These are phyloP conservation scores for Apiospora kogelbergensis DNA, from an alignment of 2,329 filamentous ascomycete species.

Conservation along the genomic window DNA sequence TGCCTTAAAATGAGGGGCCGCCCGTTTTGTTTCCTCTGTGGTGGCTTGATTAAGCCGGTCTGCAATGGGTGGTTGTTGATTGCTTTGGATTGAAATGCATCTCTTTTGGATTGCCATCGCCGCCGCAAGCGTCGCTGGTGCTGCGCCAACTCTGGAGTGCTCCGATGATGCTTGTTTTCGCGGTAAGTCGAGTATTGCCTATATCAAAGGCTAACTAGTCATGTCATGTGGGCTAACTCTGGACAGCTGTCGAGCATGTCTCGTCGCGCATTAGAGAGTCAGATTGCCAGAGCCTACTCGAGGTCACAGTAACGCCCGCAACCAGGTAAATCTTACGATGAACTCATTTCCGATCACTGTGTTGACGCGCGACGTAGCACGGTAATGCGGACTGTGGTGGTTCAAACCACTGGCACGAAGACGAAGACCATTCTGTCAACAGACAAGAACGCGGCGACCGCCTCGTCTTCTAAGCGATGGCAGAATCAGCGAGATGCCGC, in stretches of 20 bases:
- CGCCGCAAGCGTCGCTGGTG: neutral
- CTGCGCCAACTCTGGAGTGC: neutral
- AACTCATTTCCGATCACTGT: no score
- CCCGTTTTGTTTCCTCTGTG: neutral
- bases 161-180: constrained; percentile 9
- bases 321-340: constrained; percentile 2
- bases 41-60: neutral
- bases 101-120: neutral
- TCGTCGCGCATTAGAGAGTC: constrained; percentile 4
- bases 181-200: constrained; percentile 1
- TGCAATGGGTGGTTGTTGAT: neutral
- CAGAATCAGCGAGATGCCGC: constrained; percentile 18
- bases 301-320: constrained; percentile 12
- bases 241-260: constrained; percentile 11
- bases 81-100: constrained; percentile 8
- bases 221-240: neutral
- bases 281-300: constrained; percentile 12
- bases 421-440: constrained; percentile 17
- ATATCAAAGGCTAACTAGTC: no score
- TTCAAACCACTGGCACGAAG: constrained; percentile 10
- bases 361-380: constrained; percentile 6
- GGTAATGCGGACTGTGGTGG: constrained; percentile 6
- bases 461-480: constrained; percentile 19
- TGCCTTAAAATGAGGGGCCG: constrained; percentile 1
- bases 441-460: constrained; percentile 10